Evolutionary conservation across 148 eudicot genomes (phyloP), one percentile per base, ranked within the genome.

Genomic region (Rhododendron simsii): DNA sequence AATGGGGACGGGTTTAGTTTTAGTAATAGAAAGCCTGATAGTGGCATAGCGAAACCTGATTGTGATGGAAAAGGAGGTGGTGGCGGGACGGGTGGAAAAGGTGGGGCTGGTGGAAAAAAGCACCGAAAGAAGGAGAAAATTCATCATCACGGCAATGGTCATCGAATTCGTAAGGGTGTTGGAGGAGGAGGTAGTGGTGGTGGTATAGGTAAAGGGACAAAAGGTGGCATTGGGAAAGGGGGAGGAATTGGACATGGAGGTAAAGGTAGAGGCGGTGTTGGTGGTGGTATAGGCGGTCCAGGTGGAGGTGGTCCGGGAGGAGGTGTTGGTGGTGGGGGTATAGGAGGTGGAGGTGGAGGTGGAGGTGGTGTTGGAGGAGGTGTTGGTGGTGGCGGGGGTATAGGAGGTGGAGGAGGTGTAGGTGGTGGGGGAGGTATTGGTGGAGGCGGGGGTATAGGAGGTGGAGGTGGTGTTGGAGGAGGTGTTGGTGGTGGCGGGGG

Each of bases 61-160:
- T 84, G 86, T 55, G 21, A n/a, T 23, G 86, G 69, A 53, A 73
- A 84, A 73, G 85, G 85, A 18, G 80, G 80, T 9, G 30, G 59
- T 2, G 44, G 71, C 30, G 12, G 28, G 71, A n/a, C 12, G 4
- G 30, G 71, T 23, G 26, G 26, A 61, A 69, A 69, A 69, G 75
- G 75, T 69, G 37, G 75, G 35, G 75, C 16, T 69, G 18, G 37
- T 30, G 76, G 76, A 30, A 71, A 71, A 14, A 71, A 13, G 8
- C 39, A 14, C 39, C 41, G 9, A 3, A 69, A 69, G 39, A 30
- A 71, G 39, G 39, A 69, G 16, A 13, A 71, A 71, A 30, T 1
- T 5, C 6, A 30, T 71, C 76, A 71, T 71, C 39, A 30, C 2
- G 18, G 37, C 39, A 7, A 39, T 69, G 35, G 37, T 69, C 75